These are phyloP conservation scores for Xerocomus nothofagi DNA, from an alignment of 1,284 basidiomycete species.

Conservation along the genomic window DNA sequence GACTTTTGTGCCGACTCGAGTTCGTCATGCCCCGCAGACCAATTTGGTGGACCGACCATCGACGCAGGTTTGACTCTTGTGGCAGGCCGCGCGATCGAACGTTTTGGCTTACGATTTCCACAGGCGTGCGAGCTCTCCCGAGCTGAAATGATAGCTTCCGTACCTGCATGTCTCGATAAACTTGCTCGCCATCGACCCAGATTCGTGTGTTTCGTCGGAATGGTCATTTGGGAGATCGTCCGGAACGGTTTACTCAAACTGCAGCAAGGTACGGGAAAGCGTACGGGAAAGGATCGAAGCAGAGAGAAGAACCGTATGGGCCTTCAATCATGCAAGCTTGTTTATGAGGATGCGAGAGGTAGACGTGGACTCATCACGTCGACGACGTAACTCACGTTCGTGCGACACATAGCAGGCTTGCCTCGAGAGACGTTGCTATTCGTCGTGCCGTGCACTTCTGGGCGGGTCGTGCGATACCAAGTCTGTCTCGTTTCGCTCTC, in stretches of 20 bases:
- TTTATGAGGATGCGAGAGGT: conserved; percentile 15
- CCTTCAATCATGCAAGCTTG: conserved; percentile 29
- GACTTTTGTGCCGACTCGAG: too few species aligned
- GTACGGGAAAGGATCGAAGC: neutral
- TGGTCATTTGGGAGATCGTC: conserved; percentile 50
- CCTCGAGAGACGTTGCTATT: conserved; percentile 60
- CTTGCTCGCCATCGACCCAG: conserved; percentile 38
- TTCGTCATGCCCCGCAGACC: conserved; percentile 36
- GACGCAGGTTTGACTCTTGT: conserved; percentile 37
- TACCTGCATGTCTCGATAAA: conserved; percentile 41
- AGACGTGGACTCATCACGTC: neutral
- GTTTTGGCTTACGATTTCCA: neutral
- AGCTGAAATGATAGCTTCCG: conserved; percentile 44
- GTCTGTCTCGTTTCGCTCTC: conserved; percentile 35
- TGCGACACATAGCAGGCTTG: neutral
- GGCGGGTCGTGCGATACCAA: conserved; percentile 61
- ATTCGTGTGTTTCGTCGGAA: conserved; percentile 51
- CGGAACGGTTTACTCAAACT: conserved; percentile 23
- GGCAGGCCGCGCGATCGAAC: neutral
- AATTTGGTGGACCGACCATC: conserved; percentile 51
- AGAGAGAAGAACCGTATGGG: conserved; percentile 17
- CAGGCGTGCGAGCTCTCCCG: conserved; percentile 47
- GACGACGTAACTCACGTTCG: neutral
- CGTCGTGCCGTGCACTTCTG: conserved; percentile 67
- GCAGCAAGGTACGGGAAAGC: neutral